Evolutionary conservation across 768 basidiomycete genomes (phyloP), one percentile per base, ranked within the genome.

Genomic region (Leucogyrophana mollusca): DNA sequence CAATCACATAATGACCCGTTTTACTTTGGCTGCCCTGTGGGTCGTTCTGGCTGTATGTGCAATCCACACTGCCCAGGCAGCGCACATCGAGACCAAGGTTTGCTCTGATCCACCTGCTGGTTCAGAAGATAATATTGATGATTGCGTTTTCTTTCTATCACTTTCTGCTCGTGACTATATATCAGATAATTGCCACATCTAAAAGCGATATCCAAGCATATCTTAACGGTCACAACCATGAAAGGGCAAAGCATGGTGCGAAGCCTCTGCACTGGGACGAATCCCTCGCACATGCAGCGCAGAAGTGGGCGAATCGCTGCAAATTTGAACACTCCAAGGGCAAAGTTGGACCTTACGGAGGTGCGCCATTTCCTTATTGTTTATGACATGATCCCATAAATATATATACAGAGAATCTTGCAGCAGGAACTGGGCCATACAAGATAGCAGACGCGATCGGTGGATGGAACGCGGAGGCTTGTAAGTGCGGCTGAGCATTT

Each of bases 321-420:
- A 57, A 72, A 3, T 88, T 85, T 62, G 24, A 80, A 51, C 90
- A 93, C 59, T 86, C 85, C 11, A 77, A 76, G 17, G 86, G 86
- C 21, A 62, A 69, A 21, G 73, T 87, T 24, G 86, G 86, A 4
- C 69, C 73, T 3, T 79, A 73, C 50, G 87, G 86, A 59, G 83
- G 81, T 84, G 47, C 17, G 54, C 54, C 11, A n/a, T n/a, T n/a
- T n/a, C n/a, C n/a, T n/a, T n/a, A n/a, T n/a, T n/a, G n/a, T 34
- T 27, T 4, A 8, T 13, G 9, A 17, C 35, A 33, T 3, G 22
- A 14, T 16, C 16, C 10, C 40, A 13, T 33, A 17, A 53, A n/a
- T 57, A n/a, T 33, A 9, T n/a, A 33, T 33, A 16, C 20, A 83
- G 86, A 89, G 66, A 89, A 90, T 56, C 64, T 89, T 51, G 83